Evolutionary conservation across 129 eudicot genomes (phyloP).

Genomic region (Artemisia argyi): DNA sequence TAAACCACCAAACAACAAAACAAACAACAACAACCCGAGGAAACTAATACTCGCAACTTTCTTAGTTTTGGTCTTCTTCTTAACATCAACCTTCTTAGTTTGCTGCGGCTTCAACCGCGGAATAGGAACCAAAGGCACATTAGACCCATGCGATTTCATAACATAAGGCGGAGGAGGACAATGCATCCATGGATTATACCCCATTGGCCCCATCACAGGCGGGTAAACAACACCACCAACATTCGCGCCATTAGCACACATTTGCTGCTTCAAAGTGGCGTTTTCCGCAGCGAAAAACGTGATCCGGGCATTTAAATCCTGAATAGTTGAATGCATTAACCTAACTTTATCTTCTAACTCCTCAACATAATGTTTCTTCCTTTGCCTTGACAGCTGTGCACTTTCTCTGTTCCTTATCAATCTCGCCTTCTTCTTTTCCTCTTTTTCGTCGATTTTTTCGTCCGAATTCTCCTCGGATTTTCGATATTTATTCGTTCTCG

Average conservation of each 20-base stretch:
- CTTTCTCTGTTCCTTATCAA: conserved; percentile 87
- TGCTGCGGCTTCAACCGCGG: conserved; percentile 68
- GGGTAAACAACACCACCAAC: conserved; percentile 35
- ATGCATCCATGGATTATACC: conserved; percentile 79
- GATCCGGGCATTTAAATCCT: conserved; percentile 72
- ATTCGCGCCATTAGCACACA: conserved; percentile 46
- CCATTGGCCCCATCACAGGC: conserved; percentile 61
- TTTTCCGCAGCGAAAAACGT: conserved; percentile 69
- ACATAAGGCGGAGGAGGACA: conserved; percentile 73
- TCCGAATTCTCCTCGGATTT: conserved; percentile 32
- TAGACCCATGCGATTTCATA: conserved; percentile 76
- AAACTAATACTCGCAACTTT: conserved; percentile 91
- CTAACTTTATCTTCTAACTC: conserved; percentile 93
- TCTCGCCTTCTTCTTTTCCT: conserved; percentile 82
- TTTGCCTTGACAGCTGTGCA: conserved; percentile 89
- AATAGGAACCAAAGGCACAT: conserved; percentile 86
- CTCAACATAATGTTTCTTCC: conserved; percentile 89
- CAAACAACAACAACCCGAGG: conserved; percentile 77
- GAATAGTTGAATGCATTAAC: conserved; percentile 77
- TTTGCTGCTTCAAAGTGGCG: conserved; percentile 69
- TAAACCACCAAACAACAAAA: conserved; percentile 80
- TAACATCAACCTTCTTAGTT: conserved; percentile 50
- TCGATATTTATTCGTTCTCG: conserved; percentile 42
- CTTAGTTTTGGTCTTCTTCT: conserved; percentile 52
- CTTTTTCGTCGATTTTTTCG: conserved; percentile 51